Conservation (phyloP, 192 early-diverging fungal genomes). For the Polychytrium aggregatum region DNA sequence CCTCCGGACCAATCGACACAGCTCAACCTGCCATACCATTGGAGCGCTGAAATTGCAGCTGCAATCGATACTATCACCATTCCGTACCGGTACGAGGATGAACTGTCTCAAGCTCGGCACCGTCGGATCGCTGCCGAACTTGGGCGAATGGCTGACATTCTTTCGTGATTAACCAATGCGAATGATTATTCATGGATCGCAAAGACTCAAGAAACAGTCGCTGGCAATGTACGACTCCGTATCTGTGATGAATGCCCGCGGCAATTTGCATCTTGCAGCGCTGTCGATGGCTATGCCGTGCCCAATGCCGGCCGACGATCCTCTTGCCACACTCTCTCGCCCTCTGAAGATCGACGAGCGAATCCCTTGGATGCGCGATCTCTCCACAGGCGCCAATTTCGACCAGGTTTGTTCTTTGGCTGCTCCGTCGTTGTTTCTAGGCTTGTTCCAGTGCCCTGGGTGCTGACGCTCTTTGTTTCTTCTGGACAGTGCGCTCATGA, state of each 20-base stretch:
- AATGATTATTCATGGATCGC: too few relatives aligned
- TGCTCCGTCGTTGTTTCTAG: too few relatives aligned
- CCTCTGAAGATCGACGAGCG: too few relatives aligned
- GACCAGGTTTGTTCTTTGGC: too few relatives aligned
- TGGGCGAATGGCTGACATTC: neutral
- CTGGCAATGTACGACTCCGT: slow-evolving; percentile 4
- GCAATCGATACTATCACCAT: slow-evolving; percentile 15
- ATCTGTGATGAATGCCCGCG: slow-evolving; percentile 5
- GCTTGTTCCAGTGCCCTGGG: too few relatives aligned
- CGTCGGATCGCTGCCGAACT: neutral
- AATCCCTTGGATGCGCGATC: too few relatives aligned
- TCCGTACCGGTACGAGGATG: slow-evolving; percentile 17
- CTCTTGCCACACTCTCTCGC: slow-evolving; percentile 1
- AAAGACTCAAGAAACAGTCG: slow-evolving; percentile 7
- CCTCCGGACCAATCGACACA: neutral
- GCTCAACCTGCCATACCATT: slow-evolving; percentile 9
- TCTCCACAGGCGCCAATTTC: too few relatives aligned
- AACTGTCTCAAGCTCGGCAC: too few relatives aligned
- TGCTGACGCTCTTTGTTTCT: too few relatives aligned
- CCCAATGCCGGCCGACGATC: neutral
- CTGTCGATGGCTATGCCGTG: slow-evolving; percentile 8
- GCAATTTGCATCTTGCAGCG: neutral
- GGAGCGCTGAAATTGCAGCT: slow-evolving; percentile 13
- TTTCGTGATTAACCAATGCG: too few relatives aligned
- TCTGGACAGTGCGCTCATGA: too few relatives aligned